Conservation (phyloP, 75 land plant genomes). For the Pinus taeda region DNA sequence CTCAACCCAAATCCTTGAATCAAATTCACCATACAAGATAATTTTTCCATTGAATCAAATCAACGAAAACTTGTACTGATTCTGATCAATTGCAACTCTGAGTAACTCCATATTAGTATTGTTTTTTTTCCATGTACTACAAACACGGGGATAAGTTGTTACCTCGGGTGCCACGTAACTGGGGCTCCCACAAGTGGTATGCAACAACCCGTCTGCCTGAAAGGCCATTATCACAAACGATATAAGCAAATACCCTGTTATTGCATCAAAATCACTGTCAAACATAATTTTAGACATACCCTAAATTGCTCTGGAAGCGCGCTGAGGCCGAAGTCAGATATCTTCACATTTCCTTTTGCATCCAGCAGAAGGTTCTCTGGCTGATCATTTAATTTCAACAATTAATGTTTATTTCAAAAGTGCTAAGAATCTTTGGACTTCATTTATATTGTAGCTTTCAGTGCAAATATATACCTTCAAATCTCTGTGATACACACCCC, state of each 20-base stretch:
- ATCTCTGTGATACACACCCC: constrained; percentile 76
- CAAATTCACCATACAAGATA: too few relatives aligned
- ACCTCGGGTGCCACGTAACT: constrained; percentile 90
- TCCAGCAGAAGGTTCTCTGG: constrained; percentile 74
- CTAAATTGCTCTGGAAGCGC: constrained; percentile 66
- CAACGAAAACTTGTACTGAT: too few relatives aligned
- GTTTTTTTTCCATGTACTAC: too few relatives aligned
- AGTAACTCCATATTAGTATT: too few relatives aligned
- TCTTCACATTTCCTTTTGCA: constrained; percentile 60
- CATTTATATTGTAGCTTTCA: background rate
- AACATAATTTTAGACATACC: constrained; percentile 26
- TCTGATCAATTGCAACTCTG: background rate
- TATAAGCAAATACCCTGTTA: background rate
- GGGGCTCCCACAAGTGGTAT: constrained; percentile 90
- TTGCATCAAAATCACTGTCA: background rate
- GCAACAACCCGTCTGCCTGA: constrained; percentile 76
- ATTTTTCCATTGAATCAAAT: too few relatives aligned
- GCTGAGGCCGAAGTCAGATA: constrained; percentile 83
- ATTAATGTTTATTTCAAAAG: background rate
- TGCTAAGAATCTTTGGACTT: background rate
- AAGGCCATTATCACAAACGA: background rate
- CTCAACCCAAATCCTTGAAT: background rate
- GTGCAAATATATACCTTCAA: constrained; percentile 42
- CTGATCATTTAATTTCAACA: constrained; percentile 12
- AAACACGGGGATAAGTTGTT: background rate